Base-by-base conservation (phyloP, 2,329 filamentous ascomycete species). In the Grosmannia serpens region DNA sequence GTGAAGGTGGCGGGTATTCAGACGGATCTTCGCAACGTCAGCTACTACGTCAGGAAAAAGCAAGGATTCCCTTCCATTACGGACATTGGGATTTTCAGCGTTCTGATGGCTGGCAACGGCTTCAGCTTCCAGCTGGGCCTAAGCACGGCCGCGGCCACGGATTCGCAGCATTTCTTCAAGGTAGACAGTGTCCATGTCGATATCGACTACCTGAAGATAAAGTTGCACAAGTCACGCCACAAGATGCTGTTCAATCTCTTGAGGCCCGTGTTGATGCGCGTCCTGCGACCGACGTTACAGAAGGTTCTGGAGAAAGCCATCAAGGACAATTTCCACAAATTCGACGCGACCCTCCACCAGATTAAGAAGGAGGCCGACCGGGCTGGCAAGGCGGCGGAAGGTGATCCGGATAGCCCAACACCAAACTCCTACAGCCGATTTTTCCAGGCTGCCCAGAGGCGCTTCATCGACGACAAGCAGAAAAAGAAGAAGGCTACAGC, bases 11-110 rank as follows among this genome's bases (percentile, higher is more conserved):
- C 89, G 27, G 92, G 94, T 57, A 81, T 99, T 47, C 94, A 99
- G 77, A 91, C 92, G 78, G 94, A 99, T 65, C 78, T 97, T 51
- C 83, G 81, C 63, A 90, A 96, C 68, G 89, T 99, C 62, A 89
- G 88, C 71, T 97, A 91, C 80, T 91, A 97, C 73, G 80, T 99
- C 74, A 94, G 94, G 77, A 89, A 87, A 75, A 97, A 99, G 82
- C 77, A 91, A 67, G 92, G 94, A 10, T 96, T 96, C 78, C 92
- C 91, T 3, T 81, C 85, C 17, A 78, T 97, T 70, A 91, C 84
- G 22, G 94, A 99, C 70, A 88, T 83, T 52, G 94, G 94, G 76
- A 79, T 97, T 35, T 85, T 88, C 74, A 91, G 97, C 69, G 85
- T 99, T 66, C 83, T 91, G 68, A 82, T 99, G 58, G 89, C 88